These are phyloP conservation scores for Rhodamnia rubescens DNA, from an alignment of 345 rosid species.

Conservation along the genomic window DNA sequence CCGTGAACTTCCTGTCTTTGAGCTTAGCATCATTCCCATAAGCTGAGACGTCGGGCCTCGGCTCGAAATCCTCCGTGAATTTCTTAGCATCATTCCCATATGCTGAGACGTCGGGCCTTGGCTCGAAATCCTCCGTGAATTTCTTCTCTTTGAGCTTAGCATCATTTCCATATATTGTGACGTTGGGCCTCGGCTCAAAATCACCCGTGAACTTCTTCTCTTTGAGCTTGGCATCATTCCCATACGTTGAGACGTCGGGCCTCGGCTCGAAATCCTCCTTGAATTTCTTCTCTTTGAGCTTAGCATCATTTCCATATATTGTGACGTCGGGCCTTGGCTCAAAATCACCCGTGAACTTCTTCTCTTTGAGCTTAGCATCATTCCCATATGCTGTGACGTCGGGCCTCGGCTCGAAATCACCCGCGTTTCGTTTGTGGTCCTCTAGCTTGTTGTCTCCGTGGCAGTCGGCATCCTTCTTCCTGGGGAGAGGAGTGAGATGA, in stretches of 20 bases:
- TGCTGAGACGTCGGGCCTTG: not conserved
- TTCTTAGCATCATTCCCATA: not conserved
- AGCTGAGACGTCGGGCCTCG: not conserved
- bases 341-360: not conserved
- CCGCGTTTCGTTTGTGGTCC: not conserved
- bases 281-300: too few relatives aligned
- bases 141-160: not conserved
- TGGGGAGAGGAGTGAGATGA: not conserved
- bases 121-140: not conserved
- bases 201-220: not conserved
- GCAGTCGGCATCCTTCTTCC: not conserved
- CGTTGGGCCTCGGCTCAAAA: conserved; percentile 3
- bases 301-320: not conserved
- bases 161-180: not conserved
- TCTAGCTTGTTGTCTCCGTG: not conserved
- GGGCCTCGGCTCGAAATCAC: not conserved
- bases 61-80: not conserved
- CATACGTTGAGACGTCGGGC: not conserved
- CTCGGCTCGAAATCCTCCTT: not conserved
- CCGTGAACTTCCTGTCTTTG: too few relatives aligned
- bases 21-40: not conserved
- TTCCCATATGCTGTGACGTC: not conserved
- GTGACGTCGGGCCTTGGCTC: not conserved
- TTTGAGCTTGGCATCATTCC: not conserved
- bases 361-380: not conserved